Evolutionary conservation across 2,329 filamentous ascomycete species (phyloP), one percentile per base, ranked within the genome.

Genomic region (Paecilomyces sp.): DNA sequence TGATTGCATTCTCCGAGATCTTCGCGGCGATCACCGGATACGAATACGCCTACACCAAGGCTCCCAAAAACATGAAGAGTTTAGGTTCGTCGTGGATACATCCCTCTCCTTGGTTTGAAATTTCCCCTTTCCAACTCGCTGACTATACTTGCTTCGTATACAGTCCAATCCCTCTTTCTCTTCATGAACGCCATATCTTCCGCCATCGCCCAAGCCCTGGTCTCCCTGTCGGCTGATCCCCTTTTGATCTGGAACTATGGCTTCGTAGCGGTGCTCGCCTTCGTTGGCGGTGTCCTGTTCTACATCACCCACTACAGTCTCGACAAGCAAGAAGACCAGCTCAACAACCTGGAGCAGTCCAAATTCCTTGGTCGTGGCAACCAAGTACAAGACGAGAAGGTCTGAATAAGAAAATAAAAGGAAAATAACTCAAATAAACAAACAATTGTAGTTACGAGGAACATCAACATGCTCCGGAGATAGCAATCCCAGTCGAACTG

Each of bases 21-120:
- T 77, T 85, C 60, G 84, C 85, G 54, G 87, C 84, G 9, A 85
- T 90, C 62, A 88, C 87, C 0, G 84, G 85, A 61, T 81, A 89
- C 12, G 88, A 91, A 70, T 90, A 90, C 65, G 88, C 87, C 22
- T 90, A 87, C 74, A 89, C 86, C 68, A 89, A 90, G 73, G 88
- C 88, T 0, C 88, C 88, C 1, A 81, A 82, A 52, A 84, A 80
- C 70, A 89, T 90, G 86, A 84, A 86, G 70, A 53, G 86, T 89
- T 50, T 81, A 79, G 75, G 70, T 75, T 3, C 78, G 51, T 53
- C 9, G 1, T 30, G 3, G 3, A 53, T 25, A 22, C 22, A 6
- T 15, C 9, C n/a, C 51, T 24, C 11, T 30, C 51, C 51, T 2
- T 8, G 3, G 25, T 1, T 3, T 3, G 3, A 28, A 28, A 12